phyloP scores from a whole-genome alignment of 2,329 filamentous ascomycete genomes.

The Venturia effusa region DNA sequence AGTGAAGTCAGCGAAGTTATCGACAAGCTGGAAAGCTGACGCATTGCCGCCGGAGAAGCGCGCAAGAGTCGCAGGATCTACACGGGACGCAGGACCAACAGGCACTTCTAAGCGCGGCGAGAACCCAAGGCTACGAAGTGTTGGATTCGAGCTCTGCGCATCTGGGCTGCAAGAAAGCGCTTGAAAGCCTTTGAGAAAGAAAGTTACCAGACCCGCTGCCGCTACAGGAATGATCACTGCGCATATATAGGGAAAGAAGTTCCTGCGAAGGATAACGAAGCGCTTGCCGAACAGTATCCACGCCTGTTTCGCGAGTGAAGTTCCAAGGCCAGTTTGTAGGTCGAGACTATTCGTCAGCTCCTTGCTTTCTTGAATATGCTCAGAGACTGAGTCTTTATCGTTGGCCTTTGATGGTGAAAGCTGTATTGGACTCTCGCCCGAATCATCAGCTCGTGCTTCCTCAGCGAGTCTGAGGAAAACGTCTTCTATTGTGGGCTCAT shows the following conservation, averaged over 20 bases:
- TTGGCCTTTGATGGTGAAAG: neutral
- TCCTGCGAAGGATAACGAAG: constrained; percentile 63
- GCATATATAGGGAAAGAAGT: constrained; percentile 63
- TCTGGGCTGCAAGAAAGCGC: constrained; percentile 37
- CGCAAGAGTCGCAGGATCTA: constrained; percentile 23
- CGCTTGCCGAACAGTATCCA: constrained; percentile 69
- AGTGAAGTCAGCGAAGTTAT: constrained; percentile 59
- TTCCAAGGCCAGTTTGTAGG: constrained; percentile 57
- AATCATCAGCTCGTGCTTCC: constrained; percentile 16
- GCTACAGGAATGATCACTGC: constrained; percentile 70
- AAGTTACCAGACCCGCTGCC: constrained; percentile 65
- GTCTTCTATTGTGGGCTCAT: constrained; percentile 83
- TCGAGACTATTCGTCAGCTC: constrained; percentile 22
- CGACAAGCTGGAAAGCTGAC: constrained; percentile 38
- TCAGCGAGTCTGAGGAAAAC: constrained; percentile 76
- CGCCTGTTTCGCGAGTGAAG: constrained; percentile 60
- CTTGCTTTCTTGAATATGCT: constrained; percentile 16
- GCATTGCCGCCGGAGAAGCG: constrained; percentile 13
- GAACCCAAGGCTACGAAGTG: constrained; percentile 11
- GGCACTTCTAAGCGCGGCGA: constrained; percentile 10
- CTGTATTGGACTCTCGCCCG: constrained; percentile 8
- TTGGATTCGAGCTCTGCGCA: constrained; percentile 23
- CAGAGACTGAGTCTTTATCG: constrained; percentile 3
- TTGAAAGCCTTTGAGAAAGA: constrained; percentile 55
- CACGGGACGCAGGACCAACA: constrained; percentile 24